phyloP scores from a whole-genome alignment of 306 rosid species.

The Gynostemma pentaphyllum region DNA sequence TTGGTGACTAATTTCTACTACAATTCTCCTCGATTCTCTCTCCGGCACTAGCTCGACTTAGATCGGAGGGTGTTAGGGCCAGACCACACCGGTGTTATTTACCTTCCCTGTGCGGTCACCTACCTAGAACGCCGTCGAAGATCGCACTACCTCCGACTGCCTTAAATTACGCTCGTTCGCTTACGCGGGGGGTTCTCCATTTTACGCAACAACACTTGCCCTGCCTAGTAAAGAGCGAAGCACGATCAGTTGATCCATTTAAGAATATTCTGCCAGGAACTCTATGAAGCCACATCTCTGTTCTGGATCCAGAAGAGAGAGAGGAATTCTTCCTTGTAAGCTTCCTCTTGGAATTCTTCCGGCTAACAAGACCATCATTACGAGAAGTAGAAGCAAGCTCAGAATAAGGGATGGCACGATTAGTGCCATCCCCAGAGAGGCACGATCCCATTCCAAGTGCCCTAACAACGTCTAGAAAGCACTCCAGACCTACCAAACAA shows the following conservation, averaged over 20 bases:
- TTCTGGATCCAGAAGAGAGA: slow-evolving; percentile 7
- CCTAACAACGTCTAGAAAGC: slow-evolving; percentile 67
- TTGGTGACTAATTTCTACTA: too few relatives aligned
- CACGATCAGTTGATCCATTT: slow-evolving; percentile 48
- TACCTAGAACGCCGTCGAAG: too few relatives aligned
- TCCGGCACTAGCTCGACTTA: too few relatives aligned
- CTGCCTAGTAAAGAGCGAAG: slow-evolving; percentile 52
- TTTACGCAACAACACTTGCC: too few relatives aligned
- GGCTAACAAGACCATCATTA: slow-evolving; percentile 16
- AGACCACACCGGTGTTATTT: too few relatives aligned
- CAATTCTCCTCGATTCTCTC: too few relatives aligned
- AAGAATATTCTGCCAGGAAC: slow-evolving; percentile 49
- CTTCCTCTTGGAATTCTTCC: slow-evolving; percentile 26
- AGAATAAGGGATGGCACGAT: slow-evolving; percentile 26
- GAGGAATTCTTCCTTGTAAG: slow-evolving; percentile 13
- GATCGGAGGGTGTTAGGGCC: too few relatives aligned
- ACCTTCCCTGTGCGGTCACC: too few relatives aligned
- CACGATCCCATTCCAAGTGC: slow-evolving; percentile 96
- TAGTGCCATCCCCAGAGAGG: slow-evolving; percentile 14
- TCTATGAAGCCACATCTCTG: slow-evolving; percentile 40
- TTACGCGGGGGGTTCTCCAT: too few relatives aligned
- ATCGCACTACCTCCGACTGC: too few relatives aligned
- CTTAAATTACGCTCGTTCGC: too few relatives aligned
- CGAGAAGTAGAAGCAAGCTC: slow-evolving; percentile 21
- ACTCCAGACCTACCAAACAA: slow-evolving; percentile 66